phyloP scores from a whole-genome alignment of 495 filamentous ascomycete species.

The Echria macrotheca region DNA sequence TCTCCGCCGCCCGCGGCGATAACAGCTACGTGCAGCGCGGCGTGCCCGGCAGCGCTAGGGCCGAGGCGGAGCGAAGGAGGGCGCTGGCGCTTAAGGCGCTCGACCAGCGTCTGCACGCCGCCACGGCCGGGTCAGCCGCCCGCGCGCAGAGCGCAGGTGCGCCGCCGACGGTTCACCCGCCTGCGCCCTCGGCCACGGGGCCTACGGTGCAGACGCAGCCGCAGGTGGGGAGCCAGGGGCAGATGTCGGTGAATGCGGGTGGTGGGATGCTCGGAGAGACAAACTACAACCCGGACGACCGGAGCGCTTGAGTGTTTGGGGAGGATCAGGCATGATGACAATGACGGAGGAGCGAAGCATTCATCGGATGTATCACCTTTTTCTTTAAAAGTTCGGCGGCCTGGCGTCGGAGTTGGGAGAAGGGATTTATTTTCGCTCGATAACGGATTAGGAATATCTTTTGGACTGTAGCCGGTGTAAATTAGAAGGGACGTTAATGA shows the following conservation, averaged over 20 bases:
- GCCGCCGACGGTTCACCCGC: slow-evolving; percentile 32
- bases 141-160: slow-evolving; percentile 35
- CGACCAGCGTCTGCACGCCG: slow-evolving; percentile 85
- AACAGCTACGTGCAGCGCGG: slow-evolving; percentile 47
- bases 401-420: slow-evolving; percentile 8
- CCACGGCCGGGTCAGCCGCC: slow-evolving; percentile 49
- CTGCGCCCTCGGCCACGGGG: slow-evolving; percentile 35
- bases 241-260: slow-evolving; percentile 34
- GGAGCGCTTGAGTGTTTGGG: not conserved
- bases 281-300: slow-evolving; percentile 59
- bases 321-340: not conserved
- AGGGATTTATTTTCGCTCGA: not conserved
- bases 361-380: no score
- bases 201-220: slow-evolving; percentile 47
- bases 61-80: slow-evolving; percentile 86
- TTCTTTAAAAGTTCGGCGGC: not conserved
- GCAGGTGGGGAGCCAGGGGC: slow-evolving; percentile 41
- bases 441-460: not conserved
- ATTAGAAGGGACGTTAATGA: no score
- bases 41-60: slow-evolving; percentile 66
- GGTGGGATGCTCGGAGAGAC: slow-evolving; percentile 59
- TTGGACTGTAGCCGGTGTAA: no score
- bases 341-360: not conserved
- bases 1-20: slow-evolving; percentile 60
- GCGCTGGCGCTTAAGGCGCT: slow-evolving; percentile 85